Base-by-base conservation (phyloP, 176 grass and related monocot species). In the Aegilops longissima region DNA sequence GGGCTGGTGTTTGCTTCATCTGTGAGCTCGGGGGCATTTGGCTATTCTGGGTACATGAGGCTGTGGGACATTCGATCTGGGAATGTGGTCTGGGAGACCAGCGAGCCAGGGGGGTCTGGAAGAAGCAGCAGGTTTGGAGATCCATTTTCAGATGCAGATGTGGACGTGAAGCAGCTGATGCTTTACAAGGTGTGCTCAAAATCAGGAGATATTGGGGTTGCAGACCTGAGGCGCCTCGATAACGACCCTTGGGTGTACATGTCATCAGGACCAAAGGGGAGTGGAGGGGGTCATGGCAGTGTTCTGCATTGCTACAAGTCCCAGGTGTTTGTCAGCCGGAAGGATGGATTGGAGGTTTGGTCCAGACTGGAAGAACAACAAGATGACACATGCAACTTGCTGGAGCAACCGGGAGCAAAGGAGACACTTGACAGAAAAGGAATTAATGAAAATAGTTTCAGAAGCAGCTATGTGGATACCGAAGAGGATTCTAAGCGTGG, bases 11-110 rank as follows among this genome's bases (percentile, higher is more conserved):
- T 96, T 84, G 90, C 81, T 16, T 78, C 94, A 42, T 92, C 80
- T 20, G 92, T 98, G 52, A 91, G 79, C 77, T 65, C 88, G 2
- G 97, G 97, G n/a, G 85, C 97, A 24, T 98, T 98, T 76, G 97
- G 97, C 25, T 96, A 94, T 80, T 95, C 97, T 29, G 97, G 97
- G 1, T 98, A 96, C 80, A 98, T 98, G 94, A 89, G 92, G 72
- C 44, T 94, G 42, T 98, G 93, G 93, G 97, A 96, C 67, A 91
- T 91, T 20, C 84, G 94, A 3, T 94, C 92, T 5, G 94, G 92
- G 21, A 70, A 91, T 84, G 87, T 86, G 12, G 92, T 98, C 61
- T 98, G 92, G 97, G 97, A 98, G 82, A 96, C 94, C 0, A 96
- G 90, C 24, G 97, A 98, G 74, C 97, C 97, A 14, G 96, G 96